Evolutionary conservation across 1,284 basidiomycete species (phyloP), one percentile per base, ranked within the genome.

Genomic region (Pulchroboletus neoregius): DNA sequence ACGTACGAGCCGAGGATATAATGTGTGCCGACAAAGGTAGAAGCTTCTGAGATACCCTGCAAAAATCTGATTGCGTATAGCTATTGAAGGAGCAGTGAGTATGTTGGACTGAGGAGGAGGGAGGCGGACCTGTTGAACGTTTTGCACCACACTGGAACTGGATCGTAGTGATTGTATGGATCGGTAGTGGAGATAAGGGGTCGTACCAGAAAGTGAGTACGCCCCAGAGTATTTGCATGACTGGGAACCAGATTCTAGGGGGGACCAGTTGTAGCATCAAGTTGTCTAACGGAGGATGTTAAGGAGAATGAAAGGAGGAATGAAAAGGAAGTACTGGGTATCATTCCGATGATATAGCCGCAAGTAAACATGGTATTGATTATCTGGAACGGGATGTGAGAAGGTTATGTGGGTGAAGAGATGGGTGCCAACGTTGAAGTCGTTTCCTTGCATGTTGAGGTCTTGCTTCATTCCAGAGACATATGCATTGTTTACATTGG

Each of bases 381-480:
- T 75, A 82, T 75, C 79, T 81, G 27, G 12, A 18, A 35, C 7
- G 33, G 36, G 10, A 11, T 34, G 26, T 51, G 36, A 39, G 11
- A 4, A 28, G 32, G 20, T 7, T 12, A 32, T 13, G 37, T 28
- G 26, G 5, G 8, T 4, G 22, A 34, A 43, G 5, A 13, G 32
- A 20, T n/a, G n/a, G n/a, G 44, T 11, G 6, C 66, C 50, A 39
- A 79, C 82, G 62, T 89, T 89, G 61, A 79, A 81, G 50, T 90
- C 74, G 34, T 78, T 84, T 26, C 85, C 85, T 40, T 72, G 66
- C 78, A 90, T 83, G 49, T 74, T 58, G 27, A 91, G 73, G 37
- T 88, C 86, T 64, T 91, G 84, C 54, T 78, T 82, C 87, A 92
- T 89, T 4, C 88, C 89, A 4, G 84, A 87, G 13, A 91, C 85